phyloP scores from a whole-genome alignment of 1,284 basidiomycete genomes.

The Neolentinus lepideus region DNA sequence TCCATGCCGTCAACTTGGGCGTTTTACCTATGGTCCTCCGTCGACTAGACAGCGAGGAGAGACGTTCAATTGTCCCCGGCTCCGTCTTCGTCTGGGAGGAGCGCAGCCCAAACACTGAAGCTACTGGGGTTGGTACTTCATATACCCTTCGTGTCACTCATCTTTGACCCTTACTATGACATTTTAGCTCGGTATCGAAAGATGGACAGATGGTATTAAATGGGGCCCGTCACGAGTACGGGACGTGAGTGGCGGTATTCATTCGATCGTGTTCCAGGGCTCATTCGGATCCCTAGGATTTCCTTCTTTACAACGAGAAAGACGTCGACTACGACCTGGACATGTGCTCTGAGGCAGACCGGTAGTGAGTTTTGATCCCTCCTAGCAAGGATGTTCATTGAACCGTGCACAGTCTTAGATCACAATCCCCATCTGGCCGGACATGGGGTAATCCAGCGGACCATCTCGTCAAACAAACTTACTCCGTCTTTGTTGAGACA shows the following conservation, averaged over 20 bases:
- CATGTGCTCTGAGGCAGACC: constrained; percentile 3
- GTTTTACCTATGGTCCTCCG: constrained; percentile 30
- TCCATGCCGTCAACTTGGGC: constrained; percentile 25
- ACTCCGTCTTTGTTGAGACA: constrained; percentile 31
- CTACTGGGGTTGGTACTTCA: constrained; percentile 6
- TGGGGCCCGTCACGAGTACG: constrained; percentile 21
- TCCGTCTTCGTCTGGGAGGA: constrained; percentile 42
- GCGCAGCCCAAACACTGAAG: constrained; percentile 24
- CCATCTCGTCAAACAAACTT: constrained; percentile 35
- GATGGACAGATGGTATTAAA: constrained; percentile 33
- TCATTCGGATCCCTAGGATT: constrained; percentile 19
- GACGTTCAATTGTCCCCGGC: constrained; percentile 30
- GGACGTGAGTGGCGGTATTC: constrained; percentile 23
- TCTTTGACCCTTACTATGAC: constrained; percentile 5
- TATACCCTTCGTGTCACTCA: constrained; percentile 25
- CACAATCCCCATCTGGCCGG: constrained; percentile 11
- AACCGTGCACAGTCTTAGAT: constrained; percentile 10
- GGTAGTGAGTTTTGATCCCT: not conserved
- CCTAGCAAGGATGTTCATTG: not conserved
- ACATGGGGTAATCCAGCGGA: constrained; percentile 7
- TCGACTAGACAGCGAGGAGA: constrained; percentile 37
- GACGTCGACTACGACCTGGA: constrained; percentile 20
- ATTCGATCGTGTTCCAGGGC: constrained; percentile 3
- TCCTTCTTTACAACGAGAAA: constrained; percentile 32
- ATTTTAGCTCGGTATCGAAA: constrained; percentile 29